A percentile compares a stretch with the other conserved stretches of the same genome.
These are phyloP conservation scores for Acrocalymma vagum DNA, from an alignment of 2,329 filamentous ascomycete genomes.

Conservation along the genomic window DNA sequence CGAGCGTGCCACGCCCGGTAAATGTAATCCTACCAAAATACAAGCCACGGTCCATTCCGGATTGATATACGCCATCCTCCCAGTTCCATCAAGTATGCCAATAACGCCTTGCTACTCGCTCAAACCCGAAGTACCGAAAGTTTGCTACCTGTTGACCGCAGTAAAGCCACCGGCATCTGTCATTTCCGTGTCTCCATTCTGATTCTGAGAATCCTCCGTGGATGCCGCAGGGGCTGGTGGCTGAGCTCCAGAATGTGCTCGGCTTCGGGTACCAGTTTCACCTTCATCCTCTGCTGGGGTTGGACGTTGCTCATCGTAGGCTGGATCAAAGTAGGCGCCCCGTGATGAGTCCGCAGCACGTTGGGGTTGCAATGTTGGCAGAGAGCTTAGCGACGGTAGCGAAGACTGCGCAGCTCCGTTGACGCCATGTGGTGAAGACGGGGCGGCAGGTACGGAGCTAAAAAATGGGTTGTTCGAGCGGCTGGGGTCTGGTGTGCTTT, in stretches of 20 bases:
- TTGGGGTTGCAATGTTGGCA: conserved; percentile 36
- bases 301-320: conserved; percentile 40
- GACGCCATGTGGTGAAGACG: conserved; percentile 37
- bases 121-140: neutral
- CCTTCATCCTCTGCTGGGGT: conserved; percentile 25
- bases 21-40: too few species aligned
- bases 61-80: neutral
- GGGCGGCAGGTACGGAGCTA: conserved; percentile 28
- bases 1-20: too few species aligned
- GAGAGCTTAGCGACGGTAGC: conserved; percentile 33
- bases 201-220: too few species aligned
- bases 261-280: conserved; percentile 28
- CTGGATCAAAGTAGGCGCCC: conserved; percentile 40
- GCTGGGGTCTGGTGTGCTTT: conserved; percentile 49
- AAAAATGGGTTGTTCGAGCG: conserved; percentile 41
- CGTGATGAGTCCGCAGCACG: conserved; percentile 23
- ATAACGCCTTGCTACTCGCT: conserved; percentile 18
- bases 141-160: conserved; percentile 46
- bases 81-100: neutral
- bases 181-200: conserved; percentile 53
- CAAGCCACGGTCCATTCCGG: too few species aligned
- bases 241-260: conserved; percentile 39
- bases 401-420: conserved; percentile 35
- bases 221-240: conserved; percentile 26
- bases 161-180: conserved; percentile 49